Evolutionary conservation across 306 rosid genomes (phyloP).

Genomic region (Cucumis melo): DNA sequence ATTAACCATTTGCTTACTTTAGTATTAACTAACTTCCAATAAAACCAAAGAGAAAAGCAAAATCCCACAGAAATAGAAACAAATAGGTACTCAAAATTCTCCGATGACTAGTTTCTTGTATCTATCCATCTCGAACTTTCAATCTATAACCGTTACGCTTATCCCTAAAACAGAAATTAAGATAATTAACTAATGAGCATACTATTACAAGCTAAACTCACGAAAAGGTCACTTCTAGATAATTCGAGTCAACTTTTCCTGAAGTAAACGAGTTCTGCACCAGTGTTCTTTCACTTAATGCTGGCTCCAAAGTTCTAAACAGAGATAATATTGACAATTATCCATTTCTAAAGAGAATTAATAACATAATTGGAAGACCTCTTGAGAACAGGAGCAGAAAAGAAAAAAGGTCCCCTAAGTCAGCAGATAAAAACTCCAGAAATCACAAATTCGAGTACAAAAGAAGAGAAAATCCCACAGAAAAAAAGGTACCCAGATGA

Average conservation of each 20-base stretch:
- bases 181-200: not conserved
- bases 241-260: not conserved
- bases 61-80: not conserved
- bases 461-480: not conserved
- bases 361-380: not conserved
- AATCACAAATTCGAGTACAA: not conserved
- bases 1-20: not conserved
- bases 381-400: not conserved
- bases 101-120: not conserved
- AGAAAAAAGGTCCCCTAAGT: not conserved
- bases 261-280: not conserved
- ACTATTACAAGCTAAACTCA: not conserved
- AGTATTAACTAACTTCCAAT: not conserved
- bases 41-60: not conserved
- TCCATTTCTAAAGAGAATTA: not conserved
- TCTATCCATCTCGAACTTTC: not conserved
- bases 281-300: not conserved
- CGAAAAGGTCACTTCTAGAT: not conserved
- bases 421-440: not conserved
- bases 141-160: not conserved
- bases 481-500: not conserved
- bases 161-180: not conserved
- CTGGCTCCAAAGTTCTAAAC: not conserved
- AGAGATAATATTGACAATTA: not conserved
- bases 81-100: not conserved